These are phyloP conservation scores for Gastrolobium bilobum DNA, from an alignment of 306 rosid species.

Conservation along the genomic window DNA sequence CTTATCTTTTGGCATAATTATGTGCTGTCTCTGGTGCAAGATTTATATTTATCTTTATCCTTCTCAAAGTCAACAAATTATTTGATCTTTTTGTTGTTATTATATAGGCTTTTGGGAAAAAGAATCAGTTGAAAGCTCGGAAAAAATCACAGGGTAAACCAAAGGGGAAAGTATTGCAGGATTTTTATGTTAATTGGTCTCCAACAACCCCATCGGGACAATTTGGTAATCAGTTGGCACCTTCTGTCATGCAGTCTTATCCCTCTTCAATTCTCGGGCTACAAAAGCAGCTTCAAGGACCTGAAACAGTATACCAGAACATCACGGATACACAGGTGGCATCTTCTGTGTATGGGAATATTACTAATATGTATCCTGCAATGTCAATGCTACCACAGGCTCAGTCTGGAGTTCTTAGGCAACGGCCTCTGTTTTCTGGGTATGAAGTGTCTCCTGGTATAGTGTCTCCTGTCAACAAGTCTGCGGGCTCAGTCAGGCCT, in stretches of 20 bases:
- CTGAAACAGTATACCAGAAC: slow-evolving; percentile 57
- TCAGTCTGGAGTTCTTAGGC: slow-evolving; percentile 61
- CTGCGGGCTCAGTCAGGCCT: slow-evolving; percentile 57
- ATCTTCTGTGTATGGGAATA: slow-evolving; percentile 55
- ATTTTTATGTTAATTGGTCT: slow-evolving; percentile 62
- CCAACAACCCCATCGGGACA: slow-evolving; percentile 54
- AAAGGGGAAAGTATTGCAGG: slow-evolving; percentile 54
- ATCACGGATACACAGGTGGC: slow-evolving; percentile 57
- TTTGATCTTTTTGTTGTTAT: neutral
- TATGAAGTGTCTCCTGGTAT: slow-evolving; percentile 55
- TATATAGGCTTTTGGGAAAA: slow-evolving; percentile 61
- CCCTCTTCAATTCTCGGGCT: slow-evolving; percentile 57
- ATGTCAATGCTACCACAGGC: slow-evolving; percentile 62
- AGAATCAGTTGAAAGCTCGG: slow-evolving; percentile 55
- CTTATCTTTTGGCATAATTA: neutral
- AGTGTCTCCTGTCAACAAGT: slow-evolving; percentile 50
- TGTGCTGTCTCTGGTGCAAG: neutral
- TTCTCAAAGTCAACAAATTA: neutral
- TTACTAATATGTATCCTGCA: slow-evolving; percentile 62
- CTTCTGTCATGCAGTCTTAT: slow-evolving; percentile 58
- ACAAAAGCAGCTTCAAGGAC: slow-evolving; percentile 64
- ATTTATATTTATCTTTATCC: neutral
- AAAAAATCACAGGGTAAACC: slow-evolving; percentile 58
- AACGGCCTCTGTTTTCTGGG: slow-evolving; percentile 55
- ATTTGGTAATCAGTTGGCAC: slow-evolving; percentile 60